phyloP scores from a whole-genome alignment of 495 filamentous ascomycete species.

The Xylaria telfairii region DNA sequence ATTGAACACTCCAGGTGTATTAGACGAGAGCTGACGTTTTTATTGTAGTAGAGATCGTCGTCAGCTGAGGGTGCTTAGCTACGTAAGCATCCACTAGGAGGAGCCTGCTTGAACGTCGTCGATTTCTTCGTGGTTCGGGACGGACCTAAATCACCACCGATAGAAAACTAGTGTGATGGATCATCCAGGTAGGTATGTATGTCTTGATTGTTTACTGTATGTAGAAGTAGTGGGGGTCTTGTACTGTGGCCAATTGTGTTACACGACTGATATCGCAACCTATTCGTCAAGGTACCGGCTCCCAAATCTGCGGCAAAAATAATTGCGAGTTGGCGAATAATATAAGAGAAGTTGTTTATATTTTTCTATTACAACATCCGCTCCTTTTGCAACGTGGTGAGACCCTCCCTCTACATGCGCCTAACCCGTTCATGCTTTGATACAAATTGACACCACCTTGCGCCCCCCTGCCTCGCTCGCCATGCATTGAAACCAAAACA shows the following conservation, averaged over 20 bases:
- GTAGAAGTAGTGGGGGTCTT: no score
- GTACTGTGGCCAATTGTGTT: no score
- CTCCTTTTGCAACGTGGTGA: background rate
- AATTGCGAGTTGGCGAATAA: background rate
- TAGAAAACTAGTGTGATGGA: no score
- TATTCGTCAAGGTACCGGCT: background rate
- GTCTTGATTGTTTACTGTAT: no score
- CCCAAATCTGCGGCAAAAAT: background rate
- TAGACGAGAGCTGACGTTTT: background rate
- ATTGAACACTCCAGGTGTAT: background rate
- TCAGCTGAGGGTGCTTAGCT: background rate
- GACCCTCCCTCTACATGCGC: conserved; percentile 6
- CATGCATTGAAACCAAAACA: conserved; percentile 24
- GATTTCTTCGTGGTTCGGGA: background rate
- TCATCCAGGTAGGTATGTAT: no score
- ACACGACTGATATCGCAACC: background rate
- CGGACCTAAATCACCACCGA: background rate
- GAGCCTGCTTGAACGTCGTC: background rate
- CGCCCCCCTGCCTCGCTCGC: conserved; percentile 16
- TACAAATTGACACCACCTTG: conserved; percentile 8
- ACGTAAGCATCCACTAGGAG: no score
- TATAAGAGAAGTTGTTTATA: background rate
- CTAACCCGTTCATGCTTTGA: conserved; percentile 4
- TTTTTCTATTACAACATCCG: conserved; percentile 5
- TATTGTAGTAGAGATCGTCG: background rate